Base-by-base conservation (phyloP, 176 grass and related monocot genomes). In the Guadua angustifolia region DNA sequence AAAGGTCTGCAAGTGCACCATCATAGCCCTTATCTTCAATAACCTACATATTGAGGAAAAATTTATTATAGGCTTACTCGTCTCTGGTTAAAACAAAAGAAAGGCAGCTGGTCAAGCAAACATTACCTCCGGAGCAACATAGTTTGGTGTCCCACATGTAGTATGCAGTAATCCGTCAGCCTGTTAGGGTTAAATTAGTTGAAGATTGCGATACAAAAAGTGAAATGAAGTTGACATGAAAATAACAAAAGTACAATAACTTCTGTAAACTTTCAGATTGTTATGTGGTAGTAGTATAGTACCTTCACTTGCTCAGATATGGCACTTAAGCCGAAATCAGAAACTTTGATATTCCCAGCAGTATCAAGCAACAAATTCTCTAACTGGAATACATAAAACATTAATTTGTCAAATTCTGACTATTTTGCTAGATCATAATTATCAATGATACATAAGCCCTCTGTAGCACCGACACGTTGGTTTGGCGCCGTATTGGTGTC, bases 301-400 rank as follows among this genome's bases (percentile, higher is more conserved):
- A 94, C 94, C 92, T 88, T 94, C 17, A 89, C 69, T 89, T 97
- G 94, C 73, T 91, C 88, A 39, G 92, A 94, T 83, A 97, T 71
- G 47, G 94, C 92, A 84, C 94, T 97, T 86, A 94, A 89, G 46
- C 92, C 94, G 55, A 97, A 97, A 71, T 97, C 94, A 40, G 94
- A 92, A 55, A 97, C 86, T 84, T 94, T 92, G 61, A 97, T 83
- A 81, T 86, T 97, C 51, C 92, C 94, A 74, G 73, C 24, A 25
- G 80, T 86, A 89, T 94, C 92, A 44, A 97, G 90, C 47, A 97
- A 80, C 66, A 94, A 50, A 74, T 94, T 97, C 79, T 97, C 94
- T 86, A 90, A 72, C 94, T 94, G 89, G 52, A 70, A 77, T 63
- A 60, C 1, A 66, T 46, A 65, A 85, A 77, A 68, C 25, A 72